Evolutionary conservation across 495 filamentous ascomycete genomes (phyloP).

Genomic region (Endocarpon pusillum): DNA sequence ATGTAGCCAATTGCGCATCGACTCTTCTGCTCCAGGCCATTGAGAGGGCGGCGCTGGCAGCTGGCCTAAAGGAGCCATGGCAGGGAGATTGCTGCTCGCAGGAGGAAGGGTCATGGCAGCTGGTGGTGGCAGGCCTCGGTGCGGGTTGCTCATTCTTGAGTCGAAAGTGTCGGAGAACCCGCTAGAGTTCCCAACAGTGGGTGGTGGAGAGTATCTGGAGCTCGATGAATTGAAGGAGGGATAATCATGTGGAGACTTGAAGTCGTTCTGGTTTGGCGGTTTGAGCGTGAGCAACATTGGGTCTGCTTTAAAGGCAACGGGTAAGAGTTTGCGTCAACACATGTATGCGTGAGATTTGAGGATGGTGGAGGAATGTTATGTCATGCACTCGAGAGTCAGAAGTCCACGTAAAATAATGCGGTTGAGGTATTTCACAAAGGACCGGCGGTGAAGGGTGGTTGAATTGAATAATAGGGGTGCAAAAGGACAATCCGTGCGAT

Average conservation of each 20-base stretch:
- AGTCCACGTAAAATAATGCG: too few species aligned
- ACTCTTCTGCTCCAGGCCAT: constrained; percentile 62
- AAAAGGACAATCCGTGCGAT: too few species aligned
- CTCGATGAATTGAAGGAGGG: constrained; percentile 7
- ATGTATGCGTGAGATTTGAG: too few species aligned
- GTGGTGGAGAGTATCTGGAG: constrained; percentile 14
- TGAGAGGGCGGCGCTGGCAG: constrained; percentile 54
- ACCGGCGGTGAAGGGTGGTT: too few species aligned
- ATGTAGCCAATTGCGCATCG: constrained; percentile 64
- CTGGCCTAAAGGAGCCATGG: constrained; percentile 24
- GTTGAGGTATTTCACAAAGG: too few species aligned
- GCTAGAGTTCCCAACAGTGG: constrained; percentile 9
- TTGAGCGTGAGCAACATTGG: constrained; percentile 29
- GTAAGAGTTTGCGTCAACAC: too few species aligned
- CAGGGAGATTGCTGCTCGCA: constrained; percentile 16
- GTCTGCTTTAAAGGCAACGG: background rate
- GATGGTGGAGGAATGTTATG: too few species aligned
- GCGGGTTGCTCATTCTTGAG: constrained; percentile 19
- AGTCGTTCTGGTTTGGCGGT: constrained; percentile 21
- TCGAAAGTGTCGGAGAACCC: constrained; percentile 9
- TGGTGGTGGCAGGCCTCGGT: constrained; percentile 23
- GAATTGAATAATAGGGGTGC: too few species aligned
- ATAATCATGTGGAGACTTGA: constrained; percentile 25
- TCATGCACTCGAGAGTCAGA: too few species aligned
- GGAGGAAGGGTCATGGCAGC: constrained; percentile 21